Evolutionary conservation across 768 basidiomycete genomes (phyloP).

Genomic region (Pleurotus tuoliensis): DNA sequence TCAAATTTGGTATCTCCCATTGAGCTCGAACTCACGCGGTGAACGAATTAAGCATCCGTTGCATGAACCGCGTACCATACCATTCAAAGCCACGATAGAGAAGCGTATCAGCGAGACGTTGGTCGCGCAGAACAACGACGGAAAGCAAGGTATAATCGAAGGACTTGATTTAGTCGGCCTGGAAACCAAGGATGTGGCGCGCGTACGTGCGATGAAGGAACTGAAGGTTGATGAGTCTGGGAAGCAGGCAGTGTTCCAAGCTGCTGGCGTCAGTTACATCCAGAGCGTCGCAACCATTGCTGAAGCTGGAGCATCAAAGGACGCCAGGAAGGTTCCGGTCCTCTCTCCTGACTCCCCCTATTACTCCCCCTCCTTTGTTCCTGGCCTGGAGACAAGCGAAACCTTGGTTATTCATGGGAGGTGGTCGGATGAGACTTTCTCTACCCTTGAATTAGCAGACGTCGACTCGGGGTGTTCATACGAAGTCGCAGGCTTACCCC

Average conservation of each 20-base stretch:
- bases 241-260: constrained; percentile 56
- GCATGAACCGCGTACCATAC: constrained; percentile 43
- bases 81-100: constrained; percentile 61
- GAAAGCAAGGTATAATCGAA: constrained; percentile 6
- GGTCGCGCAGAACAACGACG: constrained; percentile 25
- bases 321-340: constrained; percentile 41
- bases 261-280: constrained; percentile 56
- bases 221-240: constrained; percentile 55
- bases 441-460: constrained; percentile 63
- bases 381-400: constrained; percentile 30
- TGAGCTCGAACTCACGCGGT: constrained; percentile 44
- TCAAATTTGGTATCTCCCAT: constrained; percentile 60
- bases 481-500: constrained; percentile 53
- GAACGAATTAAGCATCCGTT: constrained; percentile 40
- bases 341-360: constrained; percentile 46
- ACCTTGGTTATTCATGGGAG: constrained; percentile 55
- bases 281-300: constrained; percentile 30
- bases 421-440: constrained; percentile 64
- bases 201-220: constrained; percentile 61
- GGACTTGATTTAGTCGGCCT: constrained; percentile 42
- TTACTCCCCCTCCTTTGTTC: constrained; percentile 68
- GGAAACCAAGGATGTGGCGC: constrained; percentile 51
- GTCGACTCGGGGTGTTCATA: constrained; percentile 36
- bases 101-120: constrained; percentile 63
- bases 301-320: constrained; percentile 12